Conservation (phyloP, 495 filamentous ascomycete species). For the Penicillium roqueforti region DNA sequence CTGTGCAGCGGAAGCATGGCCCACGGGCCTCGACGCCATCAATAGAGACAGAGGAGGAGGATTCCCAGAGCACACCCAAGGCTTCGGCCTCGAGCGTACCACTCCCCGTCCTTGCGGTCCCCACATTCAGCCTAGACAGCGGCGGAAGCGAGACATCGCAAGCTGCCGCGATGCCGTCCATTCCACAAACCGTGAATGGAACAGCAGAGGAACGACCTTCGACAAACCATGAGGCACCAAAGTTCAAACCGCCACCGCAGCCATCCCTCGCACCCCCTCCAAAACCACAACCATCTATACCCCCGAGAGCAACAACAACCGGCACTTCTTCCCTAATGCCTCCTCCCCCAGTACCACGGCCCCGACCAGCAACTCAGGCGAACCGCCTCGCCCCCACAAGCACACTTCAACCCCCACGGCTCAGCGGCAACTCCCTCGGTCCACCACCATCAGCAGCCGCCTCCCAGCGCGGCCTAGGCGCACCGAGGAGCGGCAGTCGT, state of each 20-base stretch:
- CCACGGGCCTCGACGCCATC: conserved; percentile 3
- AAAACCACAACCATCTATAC: conserved; percentile 12
- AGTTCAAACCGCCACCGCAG: conserved; percentile 15
- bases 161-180: conserved; percentile 8
- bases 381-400: conserved; percentile 14
- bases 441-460: conserved; percentile 37
- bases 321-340: conserved; percentile 35
- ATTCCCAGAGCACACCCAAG: conserved; percentile 48
- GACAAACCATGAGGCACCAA: conserved; percentile 5
- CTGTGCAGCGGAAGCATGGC: conserved; percentile 8
- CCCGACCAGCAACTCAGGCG: conserved; percentile 23
- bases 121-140: conserved; percentile 30
- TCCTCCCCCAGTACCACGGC: conserved; percentile 33
- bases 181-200: conserved; percentile 11
- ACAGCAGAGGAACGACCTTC: conserved; percentile 1
- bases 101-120: conserved; percentile 27
- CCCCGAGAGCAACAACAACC: conserved; percentile 11
- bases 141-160: conserved; percentile 6
- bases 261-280: conserved; percentile 15
- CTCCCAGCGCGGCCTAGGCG: conserved; percentile 29
- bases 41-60: conserved; percentile 18
- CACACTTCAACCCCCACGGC: conserved; percentile 17
- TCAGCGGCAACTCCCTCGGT: conserved; percentile 17
- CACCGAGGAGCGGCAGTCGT: conserved; percentile 24
- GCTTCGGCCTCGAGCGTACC: conserved; percentile 31